phyloP scores from a whole-genome alignment of 1,284 basidiomycete species.

The Microbotryomycetes sp. region DNA sequence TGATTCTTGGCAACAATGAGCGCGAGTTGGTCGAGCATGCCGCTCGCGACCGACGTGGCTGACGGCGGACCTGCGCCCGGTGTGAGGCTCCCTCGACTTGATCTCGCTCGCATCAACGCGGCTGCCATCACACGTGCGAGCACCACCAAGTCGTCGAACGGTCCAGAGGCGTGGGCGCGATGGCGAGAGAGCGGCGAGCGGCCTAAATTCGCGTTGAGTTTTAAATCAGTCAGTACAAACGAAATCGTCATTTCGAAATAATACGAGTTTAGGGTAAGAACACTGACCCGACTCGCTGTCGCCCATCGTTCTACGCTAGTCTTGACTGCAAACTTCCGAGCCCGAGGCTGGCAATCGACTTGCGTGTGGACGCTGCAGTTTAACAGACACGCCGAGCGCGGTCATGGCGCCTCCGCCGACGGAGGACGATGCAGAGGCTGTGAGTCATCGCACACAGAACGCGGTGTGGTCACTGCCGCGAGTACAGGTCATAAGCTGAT shows the following conservation, averaged over 20 bases:
- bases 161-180: neutral
- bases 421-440: conserved; percentile 41
- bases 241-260: no score
- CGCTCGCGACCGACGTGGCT: neutral
- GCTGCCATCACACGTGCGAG: neutral
- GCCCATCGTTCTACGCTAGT: no score
- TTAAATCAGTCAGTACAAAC: no score
- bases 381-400: neutral
- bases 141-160: neutral
- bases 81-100: neutral
- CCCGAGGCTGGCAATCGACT: no score
- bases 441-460: conserved; percentile 13
- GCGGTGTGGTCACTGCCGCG: neutral
- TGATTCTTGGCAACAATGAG: neutral
- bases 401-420: neutral
- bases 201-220: no score
- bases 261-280: no score
- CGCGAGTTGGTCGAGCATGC: neutral
- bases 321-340: no score
- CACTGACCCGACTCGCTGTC: no score
- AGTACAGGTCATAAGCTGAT: no score
- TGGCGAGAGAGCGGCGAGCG: no score
- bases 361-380: no score
- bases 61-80: neutral
- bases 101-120: neutral